phyloP scores from a whole-genome alignment of 2,329 filamentous ascomycete species.

The Diaporthe citri region DNA sequence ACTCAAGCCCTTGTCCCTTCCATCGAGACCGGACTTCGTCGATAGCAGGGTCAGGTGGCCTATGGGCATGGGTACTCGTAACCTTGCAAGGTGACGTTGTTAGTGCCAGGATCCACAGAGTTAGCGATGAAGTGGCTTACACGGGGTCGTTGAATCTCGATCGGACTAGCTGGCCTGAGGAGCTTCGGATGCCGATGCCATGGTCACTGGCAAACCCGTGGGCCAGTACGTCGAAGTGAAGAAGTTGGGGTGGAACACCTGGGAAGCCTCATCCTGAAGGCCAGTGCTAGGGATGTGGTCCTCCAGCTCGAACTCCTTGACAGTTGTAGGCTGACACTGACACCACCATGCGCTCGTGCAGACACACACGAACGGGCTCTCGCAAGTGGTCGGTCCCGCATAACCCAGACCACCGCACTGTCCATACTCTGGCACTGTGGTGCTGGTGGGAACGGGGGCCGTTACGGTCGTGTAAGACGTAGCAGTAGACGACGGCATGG shows the following conservation, averaged over 20 bases:
- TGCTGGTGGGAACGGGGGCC: conserved; percentile 9
- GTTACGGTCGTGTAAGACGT: conserved; percentile 16
- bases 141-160: too few relatives aligned
- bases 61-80: background rate
- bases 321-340: conserved; percentile 43
- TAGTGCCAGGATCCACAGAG: background rate
- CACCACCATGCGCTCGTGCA: conserved; percentile 49
- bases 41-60: too few relatives aligned
- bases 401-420: conserved; percentile 54
- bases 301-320: background rate
- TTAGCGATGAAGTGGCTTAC: background rate
- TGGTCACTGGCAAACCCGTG: too few relatives aligned
- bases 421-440: conserved; percentile 49
- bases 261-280: too few relatives aligned
- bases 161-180: background rate
- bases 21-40: too few relatives aligned
- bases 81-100: background rate
- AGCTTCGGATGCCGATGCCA: background rate
- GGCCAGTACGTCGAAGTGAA: background rate
- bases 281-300: background rate
- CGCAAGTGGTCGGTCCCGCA: conserved; percentile 50
- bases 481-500: background rate
- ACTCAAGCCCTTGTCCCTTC: too few relatives aligned
- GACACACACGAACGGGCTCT: conserved; percentile 48
- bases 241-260: background rate